These are phyloP conservation scores for Tardiomyces digboiensis DNA, from an alignment of 1,139 yeast genomes.

Conservation along the genomic window DNA sequence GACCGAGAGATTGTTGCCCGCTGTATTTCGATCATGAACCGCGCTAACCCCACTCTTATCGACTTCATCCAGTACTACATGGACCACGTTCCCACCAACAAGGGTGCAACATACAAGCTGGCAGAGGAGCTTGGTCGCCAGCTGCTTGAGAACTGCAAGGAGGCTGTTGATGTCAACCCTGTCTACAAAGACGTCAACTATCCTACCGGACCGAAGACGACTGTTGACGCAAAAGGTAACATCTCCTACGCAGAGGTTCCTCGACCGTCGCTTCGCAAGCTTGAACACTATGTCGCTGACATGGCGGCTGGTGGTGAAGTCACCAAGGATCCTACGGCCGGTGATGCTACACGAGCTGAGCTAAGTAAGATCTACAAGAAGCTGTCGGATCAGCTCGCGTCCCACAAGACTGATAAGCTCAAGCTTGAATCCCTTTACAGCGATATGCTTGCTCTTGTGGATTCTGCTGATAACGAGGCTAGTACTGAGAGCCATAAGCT, in stretches of 20 bases:
- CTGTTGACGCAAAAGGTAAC: conserved; percentile 81
- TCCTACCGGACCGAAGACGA: conserved; percentile 93
- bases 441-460: conserved; percentile 67
- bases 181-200: conserved; percentile 91
- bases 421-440: conserved; percentile 77
- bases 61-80: conserved; percentile 97
- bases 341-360: conserved; percentile 50
- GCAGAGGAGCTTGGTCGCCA: conserved; percentile 89
- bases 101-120: conserved; percentile 82
- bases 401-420: conserved; percentile 33
- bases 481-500: conserved; percentile 29
- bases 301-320: conserved; percentile 94
- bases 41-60: conserved; percentile 88
- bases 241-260: conserved; percentile 75
- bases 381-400: conserved; percentile 54
- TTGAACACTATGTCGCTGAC: conserved; percentile 91
- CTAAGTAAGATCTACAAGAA: conserved; percentile 78
- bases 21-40: conserved; percentile 96
- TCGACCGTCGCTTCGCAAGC: conserved; percentile 86
- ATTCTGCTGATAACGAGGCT: conserved; percentile 42
- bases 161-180: conserved; percentile 72
- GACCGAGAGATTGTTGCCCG: conserved; percentile 96
- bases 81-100: conserved; percentile 81
- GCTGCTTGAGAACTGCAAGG: conserved; percentile 91
- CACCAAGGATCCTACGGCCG: conserved; percentile 61